These are phyloP conservation scores for Pterula multifida DNA, from an alignment of 1,284 basidiomycete species.

Conservation along the genomic window DNA sequence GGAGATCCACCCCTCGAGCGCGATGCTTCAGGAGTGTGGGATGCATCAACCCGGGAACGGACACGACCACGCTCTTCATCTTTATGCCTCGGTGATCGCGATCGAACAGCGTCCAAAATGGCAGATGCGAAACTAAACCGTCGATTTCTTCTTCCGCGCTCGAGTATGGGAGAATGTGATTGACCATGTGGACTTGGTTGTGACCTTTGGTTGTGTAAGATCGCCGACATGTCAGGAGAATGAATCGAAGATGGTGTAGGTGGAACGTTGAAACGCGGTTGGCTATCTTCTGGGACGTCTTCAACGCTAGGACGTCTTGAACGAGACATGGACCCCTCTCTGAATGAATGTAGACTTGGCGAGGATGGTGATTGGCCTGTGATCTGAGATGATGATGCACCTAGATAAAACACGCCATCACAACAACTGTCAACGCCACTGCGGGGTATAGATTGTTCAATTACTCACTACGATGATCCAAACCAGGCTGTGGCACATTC, in stretches of 20 bases:
- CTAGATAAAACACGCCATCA: background rate
- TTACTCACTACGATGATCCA: conserved; percentile 1
- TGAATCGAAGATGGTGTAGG: background rate
- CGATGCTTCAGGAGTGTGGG: background rate
- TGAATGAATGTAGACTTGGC: background rate
- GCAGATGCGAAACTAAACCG: conserved; percentile 1
- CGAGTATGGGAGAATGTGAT: background rate
- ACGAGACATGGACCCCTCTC: background rate
- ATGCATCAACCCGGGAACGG: background rate
- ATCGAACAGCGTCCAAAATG: background rate
- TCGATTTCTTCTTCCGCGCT: background rate
- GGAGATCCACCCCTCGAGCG: background rate
- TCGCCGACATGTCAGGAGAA: background rate
- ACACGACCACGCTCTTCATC: background rate
- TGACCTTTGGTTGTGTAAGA: background rate
- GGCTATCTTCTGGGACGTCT: conserved; percentile 20
- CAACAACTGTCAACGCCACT: background rate
- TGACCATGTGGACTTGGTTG: background rate
- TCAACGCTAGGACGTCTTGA: conserved; percentile 28
- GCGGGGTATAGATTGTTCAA: background rate
- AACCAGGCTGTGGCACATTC: background rate
- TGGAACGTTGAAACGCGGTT: background rate
- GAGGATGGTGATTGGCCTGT: background rate
- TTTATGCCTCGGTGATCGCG: background rate
- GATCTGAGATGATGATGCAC: background rate